Evolutionary conservation across 208 protist genomes (phyloP), one percentile per base, ranked within the genome.

Genomic region (Trypanosoma scelopori): DNA sequence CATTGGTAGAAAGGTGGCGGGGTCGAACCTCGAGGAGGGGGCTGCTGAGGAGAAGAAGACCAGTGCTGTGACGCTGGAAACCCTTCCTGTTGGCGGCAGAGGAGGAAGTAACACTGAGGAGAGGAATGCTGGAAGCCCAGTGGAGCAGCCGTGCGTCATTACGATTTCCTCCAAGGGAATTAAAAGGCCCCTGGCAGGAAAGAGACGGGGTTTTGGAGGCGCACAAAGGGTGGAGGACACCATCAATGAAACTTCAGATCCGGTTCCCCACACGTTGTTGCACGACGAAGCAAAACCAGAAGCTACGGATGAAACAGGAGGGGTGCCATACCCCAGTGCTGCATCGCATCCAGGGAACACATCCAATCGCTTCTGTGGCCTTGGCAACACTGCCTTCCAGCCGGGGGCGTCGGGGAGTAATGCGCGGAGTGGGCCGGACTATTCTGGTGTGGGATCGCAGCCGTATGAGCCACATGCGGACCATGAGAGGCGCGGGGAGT

Each of bases 141-240:
- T 75, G 22, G 7, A 67, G 7, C 79, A 73, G 37, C 60, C 69
- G 49, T 57, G 59, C 28, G 71, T 58, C 51, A 75, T 46, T 25
- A 51, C 51, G 9, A 52, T 69, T 11, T 60, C 37, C 32, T 53
- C 48, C 22, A 67, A 69, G 41, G 41, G 37, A 3, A 62, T 37
- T 30, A 82, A 81, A 65, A 87, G 58, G n/a, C n/a, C 22, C 42
- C 46, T 23, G 6, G 42, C 52, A 42, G 22, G 22, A 18, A 73
- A 87, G 69, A 86, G 80, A 55, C 81, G 78, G 48, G 82, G 82
- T 47, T 75, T 91, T 47, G 87, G 82, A 52, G 77, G 68, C 9
- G 69, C 76, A 35, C 76, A 74, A 27, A 75, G 71, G 12, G 55
- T 86, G 27, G 78, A 79, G 18, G 77, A 67, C n/a, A 57, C 22